phyloP scores from a whole-genome alignment of 2,329 filamentous ascomycete genomes.

The Fusarium xylarioides region DNA sequence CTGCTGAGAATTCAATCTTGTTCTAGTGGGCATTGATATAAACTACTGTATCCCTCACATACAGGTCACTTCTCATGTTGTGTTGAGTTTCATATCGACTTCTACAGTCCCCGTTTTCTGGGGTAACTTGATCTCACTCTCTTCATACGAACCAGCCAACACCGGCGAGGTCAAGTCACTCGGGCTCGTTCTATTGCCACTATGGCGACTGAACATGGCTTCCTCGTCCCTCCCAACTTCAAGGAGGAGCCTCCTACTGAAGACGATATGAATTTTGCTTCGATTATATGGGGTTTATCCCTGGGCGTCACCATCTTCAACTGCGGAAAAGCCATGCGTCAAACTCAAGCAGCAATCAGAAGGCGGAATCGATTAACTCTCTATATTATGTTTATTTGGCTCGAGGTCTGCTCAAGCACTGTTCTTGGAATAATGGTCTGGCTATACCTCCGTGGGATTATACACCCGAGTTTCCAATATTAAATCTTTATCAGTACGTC shows the following conservation, averaged over 20 bases:
- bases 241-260: conserved; percentile 13
- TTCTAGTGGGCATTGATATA: conserved; percentile 1
- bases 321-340: conserved; percentile 32
- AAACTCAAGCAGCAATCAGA: conserved; percentile 21
- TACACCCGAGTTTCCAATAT: conserved; percentile 45
- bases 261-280: conserved; percentile 37
- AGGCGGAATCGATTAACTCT: conserved; percentile 31
- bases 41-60: conserved; percentile 5
- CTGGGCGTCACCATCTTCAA: conserved; percentile 37
- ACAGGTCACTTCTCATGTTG: background rate
- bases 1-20: background rate
- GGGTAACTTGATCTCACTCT: background rate
- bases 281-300: conserved; percentile 38
- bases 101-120: background rate
- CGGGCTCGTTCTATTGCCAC: background rate
- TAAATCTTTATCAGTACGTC: conserved; percentile 39
- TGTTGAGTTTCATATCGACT: background rate
- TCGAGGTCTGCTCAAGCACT: conserved; percentile 34
- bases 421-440: conserved; percentile 35
- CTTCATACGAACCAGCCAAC: background rate
- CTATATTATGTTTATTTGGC: conserved; percentile 33
- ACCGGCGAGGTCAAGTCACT: background rate
- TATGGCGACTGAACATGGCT: conserved; percentile 26
- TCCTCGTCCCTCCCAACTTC: conserved; percentile 34
- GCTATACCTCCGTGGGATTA: conserved; percentile 31